A percentile compares a stretch with the other conserved stretches of the same genome.
These are phyloP conservation scores for Nannochloris sp. DNA, from an alignment of 139 green algal species.

Conservation along the genomic window DNA sequence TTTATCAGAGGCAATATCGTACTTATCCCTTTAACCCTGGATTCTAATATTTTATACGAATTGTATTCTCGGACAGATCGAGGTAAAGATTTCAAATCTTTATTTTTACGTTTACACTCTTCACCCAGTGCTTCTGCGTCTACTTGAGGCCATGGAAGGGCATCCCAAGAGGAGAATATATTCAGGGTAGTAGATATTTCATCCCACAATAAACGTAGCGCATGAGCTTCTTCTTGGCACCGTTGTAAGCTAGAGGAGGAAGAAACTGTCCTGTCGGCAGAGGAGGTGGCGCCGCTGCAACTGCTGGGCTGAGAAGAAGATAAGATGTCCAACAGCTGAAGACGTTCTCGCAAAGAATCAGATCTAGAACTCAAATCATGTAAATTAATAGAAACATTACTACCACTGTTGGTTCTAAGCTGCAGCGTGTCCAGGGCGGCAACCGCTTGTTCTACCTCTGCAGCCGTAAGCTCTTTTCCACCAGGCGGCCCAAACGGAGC, in stretches of 20 bases:
- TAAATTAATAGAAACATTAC: neutral
- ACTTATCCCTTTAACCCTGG: conserved; percentile 74
- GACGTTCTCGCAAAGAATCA: neutral
- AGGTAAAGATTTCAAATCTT: neutral
- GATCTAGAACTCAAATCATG: neutral
- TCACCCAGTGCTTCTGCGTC: neutral
- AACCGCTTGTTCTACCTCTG: neutral
- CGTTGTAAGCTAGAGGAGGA: neutral
- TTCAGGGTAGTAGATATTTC: neutral
- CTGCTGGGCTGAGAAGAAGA: neutral
- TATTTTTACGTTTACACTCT: neutral
- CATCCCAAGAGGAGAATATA: neutral
- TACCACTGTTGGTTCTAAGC: neutral
- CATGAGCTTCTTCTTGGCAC: neutral
- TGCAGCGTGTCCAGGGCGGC: neutral
- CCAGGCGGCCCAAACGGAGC: neutral
- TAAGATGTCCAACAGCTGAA: neutral
- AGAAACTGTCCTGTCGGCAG: neutral
- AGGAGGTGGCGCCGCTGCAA: neutral
- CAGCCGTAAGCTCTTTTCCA: neutral
- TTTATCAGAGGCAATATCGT: conserved; percentile 76
- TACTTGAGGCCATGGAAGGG: neutral
- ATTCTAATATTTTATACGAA: conserved; percentile 76
- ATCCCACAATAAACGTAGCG: neutral
- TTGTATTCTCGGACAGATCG: conserved; percentile 60